These are phyloP conservation scores for Tuber melanosporum DNA, from an alignment of 495 filamentous ascomycete species.

Conservation along the genomic window DNA sequence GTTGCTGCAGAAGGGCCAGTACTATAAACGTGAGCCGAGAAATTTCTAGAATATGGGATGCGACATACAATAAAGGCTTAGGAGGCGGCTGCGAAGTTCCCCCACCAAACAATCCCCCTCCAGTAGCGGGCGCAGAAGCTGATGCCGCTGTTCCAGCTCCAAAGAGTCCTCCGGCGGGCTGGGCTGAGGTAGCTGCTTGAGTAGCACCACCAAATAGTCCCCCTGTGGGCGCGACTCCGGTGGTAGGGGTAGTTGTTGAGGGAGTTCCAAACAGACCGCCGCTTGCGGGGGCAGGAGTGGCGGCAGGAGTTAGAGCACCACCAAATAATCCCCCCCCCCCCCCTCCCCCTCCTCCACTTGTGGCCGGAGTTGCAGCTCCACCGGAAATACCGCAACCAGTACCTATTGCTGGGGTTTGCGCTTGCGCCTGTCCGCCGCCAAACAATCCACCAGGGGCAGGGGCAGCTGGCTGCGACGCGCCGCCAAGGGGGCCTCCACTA, in stretches of 20 bases:
- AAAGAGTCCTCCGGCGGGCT: slow-evolving; percentile 29
- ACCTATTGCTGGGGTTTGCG: slow-evolving; percentile 11
- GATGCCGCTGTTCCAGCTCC: slow-evolving; percentile 12
- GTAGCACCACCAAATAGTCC: slow-evolving; percentile 25
- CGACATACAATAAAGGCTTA: slow-evolving; percentile 52
- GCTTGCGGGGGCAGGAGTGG: slow-evolving; percentile 19
- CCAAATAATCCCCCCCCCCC: not conserved
- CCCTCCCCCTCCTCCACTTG: not conserved
- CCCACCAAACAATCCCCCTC: slow-evolving; percentile 41
- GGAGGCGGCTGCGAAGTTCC: slow-evolving; percentile 44
- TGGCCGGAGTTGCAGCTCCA: not conserved
- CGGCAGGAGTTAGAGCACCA: slow-evolving; percentile 15
- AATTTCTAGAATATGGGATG: not conserved
- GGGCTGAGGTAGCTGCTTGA: slow-evolving; percentile 15
- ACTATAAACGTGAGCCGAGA: not conserved
- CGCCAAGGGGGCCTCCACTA: slow-evolving; percentile 27
- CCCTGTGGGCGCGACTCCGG: slow-evolving; percentile 3
- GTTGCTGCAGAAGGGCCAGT: slow-evolving; percentile 33
- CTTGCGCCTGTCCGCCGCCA: slow-evolving; percentile 10
- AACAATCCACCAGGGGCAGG: slow-evolving; percentile 22
- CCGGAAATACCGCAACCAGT: slow-evolving; percentile 9
- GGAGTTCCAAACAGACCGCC: slow-evolving; percentile 31
- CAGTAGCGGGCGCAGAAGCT: slow-evolving; percentile 13
- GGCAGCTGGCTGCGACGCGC: slow-evolving; percentile 8
- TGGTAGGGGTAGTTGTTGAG: slow-evolving; percentile 4